Base-by-base conservation (phyloP, 805 yeast genomes). In the Spathaspora gorwiae region DNA sequence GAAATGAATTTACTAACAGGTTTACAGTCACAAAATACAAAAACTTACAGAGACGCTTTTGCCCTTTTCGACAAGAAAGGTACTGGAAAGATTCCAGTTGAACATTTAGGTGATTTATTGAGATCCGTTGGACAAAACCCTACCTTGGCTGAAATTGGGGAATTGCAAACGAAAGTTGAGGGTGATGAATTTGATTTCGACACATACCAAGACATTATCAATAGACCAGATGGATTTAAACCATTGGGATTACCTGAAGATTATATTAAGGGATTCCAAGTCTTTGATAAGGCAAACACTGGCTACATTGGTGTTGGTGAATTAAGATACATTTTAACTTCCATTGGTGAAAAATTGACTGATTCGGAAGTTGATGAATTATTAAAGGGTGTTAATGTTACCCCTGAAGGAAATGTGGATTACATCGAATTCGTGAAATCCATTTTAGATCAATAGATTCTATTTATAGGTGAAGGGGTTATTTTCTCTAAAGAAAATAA, bases 71-170 rank as follows among this genome's bases (percentile, higher is more conserved):
- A 94, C 72, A 90, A 90, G 70, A 88, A 90, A 62, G 98, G 97
- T 27, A 87, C 92, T 34, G 99, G 98, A 13, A 79, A 83, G 64
- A 94, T 94, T 45, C 81, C 97, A 12, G 75, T 79, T 49, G 87
- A 84, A 51, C 83, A 87, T 49, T 76, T 94, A 42, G 99, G 98
- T 32, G 99, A 94, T 61, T 78, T 94, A 55, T 78, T 94, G 49
- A 81, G 99, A 64, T 97, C 99, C 1, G 90, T 94, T 49, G 99
- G 99, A 35, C 98, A 92, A 73, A 94, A 94, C 73, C 99, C 99
- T 52, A 90, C 99, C 4, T 78, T 89, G 58, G 86, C 90, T 19
- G 96, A 90, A 68, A 86, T 90, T 51, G 52, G 71, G n/a, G 75
- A 70, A 47, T 69, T 72, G 50, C 75, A 72, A 56, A 54, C 57